These are phyloP conservation scores for Jacaranda mimosifolia DNA, from an alignment of 257 asterid species.

Conservation along the genomic window DNA sequence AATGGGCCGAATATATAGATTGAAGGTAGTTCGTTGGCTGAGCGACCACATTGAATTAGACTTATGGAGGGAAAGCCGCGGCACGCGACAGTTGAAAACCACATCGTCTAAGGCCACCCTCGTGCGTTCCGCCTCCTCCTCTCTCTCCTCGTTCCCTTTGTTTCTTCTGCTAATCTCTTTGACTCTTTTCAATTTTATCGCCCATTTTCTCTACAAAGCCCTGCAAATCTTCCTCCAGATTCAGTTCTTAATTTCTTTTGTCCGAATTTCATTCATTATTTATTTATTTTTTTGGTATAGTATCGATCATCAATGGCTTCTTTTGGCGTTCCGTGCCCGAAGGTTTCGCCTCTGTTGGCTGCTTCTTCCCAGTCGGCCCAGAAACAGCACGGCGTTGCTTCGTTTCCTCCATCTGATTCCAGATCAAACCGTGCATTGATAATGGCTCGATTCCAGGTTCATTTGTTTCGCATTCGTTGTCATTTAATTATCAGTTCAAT, in stretches of 20 bases:
- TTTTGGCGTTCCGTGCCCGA: slow-evolving; percentile 55
- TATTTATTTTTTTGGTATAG: background rate
- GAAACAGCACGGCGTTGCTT: slow-evolving; percentile 33
- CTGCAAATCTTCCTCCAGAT: slow-evolving; percentile 7
- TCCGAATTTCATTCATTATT: background rate
- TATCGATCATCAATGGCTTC: slow-evolving; percentile 55
- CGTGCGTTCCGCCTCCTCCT: slow-evolving; percentile 52
- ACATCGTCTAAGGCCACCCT: slow-evolving; percentile 40
- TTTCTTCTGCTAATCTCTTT: slow-evolving; percentile 28
- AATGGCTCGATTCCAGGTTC: slow-evolving; percentile 38
- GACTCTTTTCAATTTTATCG: slow-evolving; percentile 51
- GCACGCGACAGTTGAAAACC: slow-evolving; percentile 30
- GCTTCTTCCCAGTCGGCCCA: slow-evolving; percentile 48
- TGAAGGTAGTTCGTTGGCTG: slow-evolving; percentile 11
- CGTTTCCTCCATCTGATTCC: slow-evolving; percentile 49
- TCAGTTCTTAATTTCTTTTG: slow-evolving; percentile 2
- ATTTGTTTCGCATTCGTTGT: background rate
- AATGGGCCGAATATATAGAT: slow-evolving; percentile 8
- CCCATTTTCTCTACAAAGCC: slow-evolving; percentile 44
- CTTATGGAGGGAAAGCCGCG: slow-evolving; percentile 49
- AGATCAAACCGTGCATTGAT: slow-evolving; percentile 41
- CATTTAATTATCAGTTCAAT: background rate
- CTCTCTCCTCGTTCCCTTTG: slow-evolving; percentile 12
- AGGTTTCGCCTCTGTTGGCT: slow-evolving; percentile 44
- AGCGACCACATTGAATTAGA: slow-evolving; percentile 38